Evolutionary conservation across 306 rosid species (phyloP).

Genomic region (Medicago truncatula): MtrunA17r5.0-ANR NC_053049.1:43783501-43784000

Average conservation of each 20-base stretch:
- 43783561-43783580: not conserved
- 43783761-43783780: slow-evolving; percentile 7
- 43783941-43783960: no score
- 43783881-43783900: slow-evolving; percentile 8
- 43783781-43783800: slow-evolving; percentile 3
- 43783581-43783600: no score
- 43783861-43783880: not conserved
- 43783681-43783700: slow-evolving; percentile 7
- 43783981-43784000: no score
- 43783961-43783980: no score
- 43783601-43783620: no score
- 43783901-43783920: slow-evolving; percentile 15
- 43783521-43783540: slow-evolving; percentile 10
- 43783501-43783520: slow-evolving; percentile 5
- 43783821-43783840: slow-evolving; percentile 13
- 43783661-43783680: not conserved
- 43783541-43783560: not conserved
- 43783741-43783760: not conserved
- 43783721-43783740: slow-evolving; percentile 3
- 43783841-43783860: not conserved
- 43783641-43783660: no score
- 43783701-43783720: slow-evolving; percentile 25
- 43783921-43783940: not conserved
- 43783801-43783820: not conserved
- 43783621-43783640: no score